These are phyloP conservation scores for Lactarius sanguifluus DNA, from an alignment of 768 basidiomycete genomes.

Conservation along the genomic window DNA sequence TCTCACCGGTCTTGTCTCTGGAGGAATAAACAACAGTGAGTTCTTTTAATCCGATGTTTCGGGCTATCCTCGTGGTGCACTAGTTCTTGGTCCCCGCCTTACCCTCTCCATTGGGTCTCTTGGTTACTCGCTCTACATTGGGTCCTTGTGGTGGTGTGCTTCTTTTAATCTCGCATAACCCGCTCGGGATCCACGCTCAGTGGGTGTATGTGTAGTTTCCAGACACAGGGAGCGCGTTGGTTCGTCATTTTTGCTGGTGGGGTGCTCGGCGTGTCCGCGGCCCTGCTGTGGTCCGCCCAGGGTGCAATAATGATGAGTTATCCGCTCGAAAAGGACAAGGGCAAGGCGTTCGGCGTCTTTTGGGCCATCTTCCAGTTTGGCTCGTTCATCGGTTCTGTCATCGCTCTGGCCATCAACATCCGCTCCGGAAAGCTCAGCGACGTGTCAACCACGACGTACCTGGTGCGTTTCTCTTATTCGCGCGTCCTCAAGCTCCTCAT, in stretches of 20 bases:
- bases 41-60: slow-evolving; percentile 11
- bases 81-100: slow-evolving; percentile 47
- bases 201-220: slow-evolving; percentile 35
- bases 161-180: too few relatives aligned
- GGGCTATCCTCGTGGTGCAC: background rate
- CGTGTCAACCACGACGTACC: slow-evolving; percentile 43
- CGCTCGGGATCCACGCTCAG: background rate
- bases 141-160: slow-evolving; percentile 45
- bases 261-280: slow-evolving; percentile 50
- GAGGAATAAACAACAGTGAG: slow-evolving; percentile 40
- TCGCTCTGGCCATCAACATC: slow-evolving; percentile 47
- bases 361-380: slow-evolving; percentile 52
- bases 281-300: slow-evolving; percentile 54
- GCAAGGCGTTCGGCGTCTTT: slow-evolving; percentile 50
- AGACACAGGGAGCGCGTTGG: slow-evolving; percentile 40
- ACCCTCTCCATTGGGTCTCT: slow-evolving; percentile 52
- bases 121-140: slow-evolving; percentile 53
- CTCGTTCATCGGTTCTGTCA: slow-evolving; percentile 45
- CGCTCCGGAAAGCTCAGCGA: slow-evolving; percentile 35
- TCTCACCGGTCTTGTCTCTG: slow-evolving; percentile 43
- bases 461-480: slow-evolving; percentile 32
- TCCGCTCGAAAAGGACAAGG: slow-evolving; percentile 57
- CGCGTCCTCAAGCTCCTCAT: background rate
- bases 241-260: slow-evolving; percentile 52
- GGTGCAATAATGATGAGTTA: slow-evolving; percentile 57